These are phyloP conservation scores for Xanthoparmelia taractica DNA, from an alignment of 495 filamentous ascomycete species.

Conservation along the genomic window DNA sequence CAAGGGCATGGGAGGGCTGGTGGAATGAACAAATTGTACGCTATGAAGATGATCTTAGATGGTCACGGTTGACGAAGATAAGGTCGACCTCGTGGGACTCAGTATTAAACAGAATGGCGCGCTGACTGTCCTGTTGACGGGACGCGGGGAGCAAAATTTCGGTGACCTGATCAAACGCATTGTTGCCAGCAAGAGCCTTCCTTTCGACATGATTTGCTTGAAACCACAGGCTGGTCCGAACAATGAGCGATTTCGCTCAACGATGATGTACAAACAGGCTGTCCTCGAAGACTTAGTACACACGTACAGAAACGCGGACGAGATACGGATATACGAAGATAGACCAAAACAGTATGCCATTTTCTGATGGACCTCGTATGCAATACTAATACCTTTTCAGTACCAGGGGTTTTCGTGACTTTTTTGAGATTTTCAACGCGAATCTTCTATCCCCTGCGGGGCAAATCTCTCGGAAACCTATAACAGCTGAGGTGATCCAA, in stretches of 20 bases:
- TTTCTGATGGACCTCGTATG: not conserved
- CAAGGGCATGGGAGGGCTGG: slow-evolving; percentile 82
- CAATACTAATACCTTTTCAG: slow-evolving; percentile 30
- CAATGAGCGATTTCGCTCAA: slow-evolving; percentile 64
- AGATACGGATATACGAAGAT: slow-evolving; percentile 68
- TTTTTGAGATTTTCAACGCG: slow-evolving; percentile 65
- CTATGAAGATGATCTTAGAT: not conserved
- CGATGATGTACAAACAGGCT: slow-evolving; percentile 80
- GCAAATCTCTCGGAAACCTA: slow-evolving; percentile 45
- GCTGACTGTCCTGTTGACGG: slow-evolving; percentile 80
- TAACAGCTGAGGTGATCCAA: slow-evolving; percentile 75
- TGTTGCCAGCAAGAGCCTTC: slow-evolving; percentile 62
- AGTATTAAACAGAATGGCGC: slow-evolving; percentile 84
- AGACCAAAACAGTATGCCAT: slow-evolving; percentile 52
- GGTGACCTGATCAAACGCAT: slow-evolving; percentile 77
- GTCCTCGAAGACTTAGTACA: slow-evolving; percentile 72
- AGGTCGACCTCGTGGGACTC: slow-evolving; percentile 70
- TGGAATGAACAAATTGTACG: slow-evolving; percentile 88
- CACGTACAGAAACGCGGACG: slow-evolving; percentile 75
- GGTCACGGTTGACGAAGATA: slow-evolving; percentile 29
- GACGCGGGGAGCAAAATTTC: slow-evolving; percentile 72
- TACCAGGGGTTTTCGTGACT: slow-evolving; percentile 74
- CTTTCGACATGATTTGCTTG: slow-evolving; percentile 83
- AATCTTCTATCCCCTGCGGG: slow-evolving; percentile 31
- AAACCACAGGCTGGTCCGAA: slow-evolving; percentile 79